Base-by-base conservation (phyloP, 108 stramenopile species). In the Ochromonas danica region DNA sequence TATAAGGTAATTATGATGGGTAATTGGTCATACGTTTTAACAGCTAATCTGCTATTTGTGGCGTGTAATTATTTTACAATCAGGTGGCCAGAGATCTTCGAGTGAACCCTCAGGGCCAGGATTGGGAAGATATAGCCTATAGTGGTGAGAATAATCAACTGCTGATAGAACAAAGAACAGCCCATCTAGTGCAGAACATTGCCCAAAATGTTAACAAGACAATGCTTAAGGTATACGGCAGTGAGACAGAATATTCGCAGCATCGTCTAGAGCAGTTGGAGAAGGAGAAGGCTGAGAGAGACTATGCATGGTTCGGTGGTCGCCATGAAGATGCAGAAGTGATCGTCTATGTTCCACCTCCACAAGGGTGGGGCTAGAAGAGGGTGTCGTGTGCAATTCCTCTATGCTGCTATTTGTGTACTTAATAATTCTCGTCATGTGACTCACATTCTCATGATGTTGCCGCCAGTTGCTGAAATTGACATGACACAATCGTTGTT, bases 311-410 rank as follows among this genome's bases (percentile, higher is more conserved):
- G 33, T 67, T 67, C 31, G 33, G 14, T 36, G 63, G 63, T 10
- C 6, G 6, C 10, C 63, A 67, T 36, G 31, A 67, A 28, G 63
- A 67, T 36, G 35, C 35, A 25, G 6, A 36, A 6, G 25, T 36
- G 17, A 10, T 33, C 27, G 10, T 67, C 10, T 67, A 67, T 36
- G 25, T 10, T 6, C 17, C 31, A 22, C 63, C 63, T 28, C 63
- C 63, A 10, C 63, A 67, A 36, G 63, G 63, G 33, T 67, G 63
- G 63, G n/a, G n/a, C n/a, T n/a, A n/a, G n/a, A n/a, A n/a, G n/a
- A n/a, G n/a, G n/a, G n/a, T n/a, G n/a, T n/a, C n/a, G n/a, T n/a
- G n/a, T n/a, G n/a, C n/a, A n/a, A n/a, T n/a, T n/a, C n/a, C n/a
- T n/a, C n/a, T n/a, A n/a, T n/a, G n/a, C n/a, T n/a, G n/a, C n/a